Conservation (phyloP, 2,329 filamentous ascomycete genomes). For the Stenocarpella maydis region DNA sequence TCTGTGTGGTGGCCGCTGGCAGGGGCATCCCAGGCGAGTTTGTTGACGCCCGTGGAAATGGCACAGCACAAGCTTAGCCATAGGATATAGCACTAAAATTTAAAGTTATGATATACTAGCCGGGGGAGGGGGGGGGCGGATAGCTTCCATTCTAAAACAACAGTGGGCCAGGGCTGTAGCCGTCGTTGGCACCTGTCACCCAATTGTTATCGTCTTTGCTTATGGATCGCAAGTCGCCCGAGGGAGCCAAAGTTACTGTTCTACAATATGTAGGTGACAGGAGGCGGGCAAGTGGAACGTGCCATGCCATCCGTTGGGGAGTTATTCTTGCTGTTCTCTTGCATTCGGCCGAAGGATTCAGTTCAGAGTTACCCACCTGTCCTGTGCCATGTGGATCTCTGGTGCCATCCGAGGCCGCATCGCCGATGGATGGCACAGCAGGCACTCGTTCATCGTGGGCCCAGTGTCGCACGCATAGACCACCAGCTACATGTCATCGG, state of each 20-base stretch:
- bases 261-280: constrained; percentile 11
- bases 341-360: background rate
- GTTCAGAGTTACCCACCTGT: background rate
- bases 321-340: background rate
- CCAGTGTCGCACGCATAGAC: background rate
- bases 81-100: too few relatives aligned
- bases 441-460: background rate
- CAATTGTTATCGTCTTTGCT: constrained; percentile 17
- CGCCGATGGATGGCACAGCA: constrained; percentile 6
- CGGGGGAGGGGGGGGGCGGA: too few relatives aligned
- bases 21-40: constrained; percentile 5
- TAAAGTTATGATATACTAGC: too few relatives aligned
- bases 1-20: constrained; percentile 8
- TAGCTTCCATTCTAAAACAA: background rate
- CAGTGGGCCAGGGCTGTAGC: background rate
- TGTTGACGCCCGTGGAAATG: too few relatives aligned
- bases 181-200: constrained; percentile 17
- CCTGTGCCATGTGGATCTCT: background rate
- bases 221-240: background rate
- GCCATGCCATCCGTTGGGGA: background rate
- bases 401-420: background rate
- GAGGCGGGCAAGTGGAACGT: constrained; percentile 3
- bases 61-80: too few relatives aligned
- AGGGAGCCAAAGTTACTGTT: constrained; percentile 10
- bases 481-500: background rate